phyloP scores from a whole-genome alignment of 208 protist species.

The Trypanosoma lewisi region DNA sequence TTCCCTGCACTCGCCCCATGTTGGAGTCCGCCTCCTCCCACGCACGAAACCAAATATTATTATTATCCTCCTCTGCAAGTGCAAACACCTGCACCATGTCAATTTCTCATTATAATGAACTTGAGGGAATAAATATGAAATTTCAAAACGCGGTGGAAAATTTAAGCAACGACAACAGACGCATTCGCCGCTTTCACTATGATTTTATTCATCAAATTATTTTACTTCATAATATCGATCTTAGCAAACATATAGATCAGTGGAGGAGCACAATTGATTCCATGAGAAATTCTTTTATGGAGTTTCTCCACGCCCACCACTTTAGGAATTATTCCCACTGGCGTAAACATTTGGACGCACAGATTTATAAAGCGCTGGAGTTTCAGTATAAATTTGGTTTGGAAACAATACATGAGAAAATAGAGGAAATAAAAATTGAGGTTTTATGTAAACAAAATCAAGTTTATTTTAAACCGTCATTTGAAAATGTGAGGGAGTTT shows the following conservation, averaged over 20 bases:
- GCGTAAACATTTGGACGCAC: conserved; percentile 94
- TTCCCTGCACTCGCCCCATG: conserved; percentile 75
- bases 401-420: conserved; percentile 91
- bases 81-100: conserved; percentile 41
- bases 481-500: conserved; percentile 93
- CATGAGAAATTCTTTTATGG: conserved; percentile 83
- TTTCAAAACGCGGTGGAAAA: conserved; percentile 83
- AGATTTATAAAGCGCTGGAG: conserved; percentile 97
- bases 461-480: conserved; percentile 93
- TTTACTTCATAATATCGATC: conserved; percentile 84
- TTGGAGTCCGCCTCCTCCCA: conserved; percentile 52
- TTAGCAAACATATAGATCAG: conserved; percentile 88
- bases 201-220: conserved; percentile 83
- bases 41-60: conserved; percentile 60
- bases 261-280: conserved; percentile 90
- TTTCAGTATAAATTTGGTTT: conserved; percentile 93
- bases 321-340: conserved; percentile 86
- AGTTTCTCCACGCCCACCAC: conserved; percentile 74
- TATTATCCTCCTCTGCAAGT: conserved; percentile 53
- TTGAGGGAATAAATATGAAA: conserved; percentile 76
- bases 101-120: conserved; percentile 73
- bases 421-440: conserved; percentile 92
- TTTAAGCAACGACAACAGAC: conserved; percentile 77
- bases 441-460: conserved; percentile 92
- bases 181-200: conserved; percentile 84